Conservation (phyloP, 2,329 filamentous ascomycete species). For the Parastagonospora nodorum region DNA sequence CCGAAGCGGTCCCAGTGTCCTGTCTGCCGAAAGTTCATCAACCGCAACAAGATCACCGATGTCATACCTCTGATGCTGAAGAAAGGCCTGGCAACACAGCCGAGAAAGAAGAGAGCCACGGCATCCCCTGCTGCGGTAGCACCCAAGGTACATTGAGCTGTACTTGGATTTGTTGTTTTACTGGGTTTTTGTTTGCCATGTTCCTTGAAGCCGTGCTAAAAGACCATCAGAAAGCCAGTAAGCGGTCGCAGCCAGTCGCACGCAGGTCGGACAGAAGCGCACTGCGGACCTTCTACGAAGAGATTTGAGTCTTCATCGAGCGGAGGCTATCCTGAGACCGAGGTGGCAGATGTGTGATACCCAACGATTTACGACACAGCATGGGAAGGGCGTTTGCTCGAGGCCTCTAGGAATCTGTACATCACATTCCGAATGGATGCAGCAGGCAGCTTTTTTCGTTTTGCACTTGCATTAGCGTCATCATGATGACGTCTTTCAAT, state of each 20-base stretch:
- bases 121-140: conserved; percentile 6
- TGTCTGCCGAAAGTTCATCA: conserved; percentile 53
- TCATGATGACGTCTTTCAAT: conserved; percentile 18
- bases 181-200: not conserved
- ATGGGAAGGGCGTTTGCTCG: not conserved
- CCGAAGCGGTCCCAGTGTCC: conserved; percentile 53
- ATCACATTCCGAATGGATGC: not conserved
- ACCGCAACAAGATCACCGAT: conserved; percentile 46
- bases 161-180: conserved; percentile 16
- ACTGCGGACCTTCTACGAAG: not conserved
- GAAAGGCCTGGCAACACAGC: conserved; percentile 44
- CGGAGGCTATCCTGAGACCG: not conserved
- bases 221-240: not conserved
- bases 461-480: conserved; percentile 14
- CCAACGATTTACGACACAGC: not conserved
- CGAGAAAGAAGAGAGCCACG: conserved; percentile 26
- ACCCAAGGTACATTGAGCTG: conserved; percentile 26
- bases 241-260: not conserved
- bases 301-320: no score
- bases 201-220: not conserved
- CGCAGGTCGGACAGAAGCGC: not conserved
- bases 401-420: not conserved
- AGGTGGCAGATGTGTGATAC: not conserved
- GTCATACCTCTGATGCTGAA: conserved; percentile 51
- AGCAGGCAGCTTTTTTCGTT: conserved; percentile 1